Evolutionary conservation across 1,139 yeast species (phyloP).

Genomic region (Trichomonascaceae sp.): DNA sequence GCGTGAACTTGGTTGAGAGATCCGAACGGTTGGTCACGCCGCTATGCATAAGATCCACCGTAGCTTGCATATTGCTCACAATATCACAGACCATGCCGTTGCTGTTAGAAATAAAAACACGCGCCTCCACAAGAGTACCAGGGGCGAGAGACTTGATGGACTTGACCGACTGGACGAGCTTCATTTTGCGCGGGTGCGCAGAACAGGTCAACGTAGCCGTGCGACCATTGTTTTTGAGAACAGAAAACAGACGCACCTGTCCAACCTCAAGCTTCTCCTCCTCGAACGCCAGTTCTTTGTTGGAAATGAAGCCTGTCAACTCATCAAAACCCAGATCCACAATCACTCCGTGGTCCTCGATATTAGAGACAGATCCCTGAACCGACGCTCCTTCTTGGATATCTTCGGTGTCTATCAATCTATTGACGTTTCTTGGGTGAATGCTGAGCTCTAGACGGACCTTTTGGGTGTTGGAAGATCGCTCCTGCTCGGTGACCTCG

Average conservation of each 20-base stretch:
- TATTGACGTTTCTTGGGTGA: slow-evolving; percentile 65
- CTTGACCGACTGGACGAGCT: slow-evolving; percentile 41
- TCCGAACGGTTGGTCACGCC: slow-evolving; percentile 36
- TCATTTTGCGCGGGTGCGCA: slow-evolving; percentile 29
- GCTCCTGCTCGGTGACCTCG: slow-evolving; percentile 37
- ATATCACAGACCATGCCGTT: slow-evolving; percentile 50
- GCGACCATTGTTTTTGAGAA: slow-evolving; percentile 34
- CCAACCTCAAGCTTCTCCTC: slow-evolving; percentile 25
- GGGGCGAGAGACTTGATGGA: slow-evolving; percentile 74
- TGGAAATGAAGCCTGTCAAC: slow-evolving; percentile 62
- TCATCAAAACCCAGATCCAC: slow-evolving; percentile 48
- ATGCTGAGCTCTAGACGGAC: slow-evolving; percentile 61
- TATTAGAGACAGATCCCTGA: slow-evolving; percentile 64
- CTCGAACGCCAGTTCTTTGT: slow-evolving; percentile 38
- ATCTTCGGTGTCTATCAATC: slow-evolving; percentile 46
- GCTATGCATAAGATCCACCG: slow-evolving; percentile 55
- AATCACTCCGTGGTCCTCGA: slow-evolving; percentile 87
- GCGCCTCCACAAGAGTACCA: slow-evolving; percentile 68
- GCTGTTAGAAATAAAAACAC: slow-evolving; percentile 45
- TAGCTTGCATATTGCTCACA: slow-evolving; percentile 64
- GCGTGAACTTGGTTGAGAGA: slow-evolving; percentile 47
- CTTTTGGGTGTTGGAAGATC: slow-evolving; percentile 18
- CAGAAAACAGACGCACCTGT: slow-evolving; percentile 26
- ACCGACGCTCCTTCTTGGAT: slow-evolving; percentile 46
- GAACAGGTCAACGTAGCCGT: slow-evolving; percentile 45